Evolutionary conservation across 345 rosid genomes (phyloP).

Genomic region (Salix suchowensis): DNA sequence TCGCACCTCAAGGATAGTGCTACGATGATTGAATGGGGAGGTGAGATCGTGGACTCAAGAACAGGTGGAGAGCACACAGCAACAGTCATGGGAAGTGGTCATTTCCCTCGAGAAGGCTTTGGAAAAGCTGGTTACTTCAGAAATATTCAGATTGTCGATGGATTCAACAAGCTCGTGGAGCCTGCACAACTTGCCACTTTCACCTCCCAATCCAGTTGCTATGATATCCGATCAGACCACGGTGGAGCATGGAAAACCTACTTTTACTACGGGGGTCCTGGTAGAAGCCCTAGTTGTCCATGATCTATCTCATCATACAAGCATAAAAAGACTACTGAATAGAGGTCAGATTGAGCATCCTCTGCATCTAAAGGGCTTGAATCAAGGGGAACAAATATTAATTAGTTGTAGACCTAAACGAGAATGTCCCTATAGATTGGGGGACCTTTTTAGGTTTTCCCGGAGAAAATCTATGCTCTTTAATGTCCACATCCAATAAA

Average conservation of each 20-base stretch:
- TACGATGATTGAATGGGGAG: slow-evolving; percentile 31
- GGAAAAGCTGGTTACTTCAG: slow-evolving; percentile 32
- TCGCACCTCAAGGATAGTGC: slow-evolving; percentile 22
- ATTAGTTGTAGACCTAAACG: too few species aligned
- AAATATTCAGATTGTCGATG: slow-evolving; percentile 23
- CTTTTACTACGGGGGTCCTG: slow-evolving; percentile 15
- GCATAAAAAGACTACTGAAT: too few species aligned
- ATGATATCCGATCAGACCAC: slow-evolving; percentile 13
- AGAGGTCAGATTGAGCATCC: too few species aligned
- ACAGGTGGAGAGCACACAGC: slow-evolving; percentile 22
- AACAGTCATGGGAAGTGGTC: slow-evolving; percentile 46
- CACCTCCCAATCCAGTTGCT: slow-evolving; percentile 22
- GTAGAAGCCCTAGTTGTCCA: slow-evolving; percentile 17
- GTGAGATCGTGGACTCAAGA: slow-evolving; percentile 26
- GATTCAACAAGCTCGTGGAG: slow-evolving; percentile 19
- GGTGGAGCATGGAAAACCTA: slow-evolving; percentile 14
- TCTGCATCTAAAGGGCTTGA: too few species aligned
- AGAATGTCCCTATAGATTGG: too few species aligned
- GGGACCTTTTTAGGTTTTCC: too few species aligned
- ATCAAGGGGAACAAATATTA: too few species aligned
- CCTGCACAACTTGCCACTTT: slow-evolving; percentile 6
- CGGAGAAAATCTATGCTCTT: too few species aligned
- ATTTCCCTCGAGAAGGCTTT: slow-evolving; percentile 31
- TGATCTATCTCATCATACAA: slow-evolving; percentile 8
- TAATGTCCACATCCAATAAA: too few species aligned